phyloP scores from a whole-genome alignment of 2,329 filamentous ascomycete genomes.

The Lasiodiplodia gonubiensis region DNA sequence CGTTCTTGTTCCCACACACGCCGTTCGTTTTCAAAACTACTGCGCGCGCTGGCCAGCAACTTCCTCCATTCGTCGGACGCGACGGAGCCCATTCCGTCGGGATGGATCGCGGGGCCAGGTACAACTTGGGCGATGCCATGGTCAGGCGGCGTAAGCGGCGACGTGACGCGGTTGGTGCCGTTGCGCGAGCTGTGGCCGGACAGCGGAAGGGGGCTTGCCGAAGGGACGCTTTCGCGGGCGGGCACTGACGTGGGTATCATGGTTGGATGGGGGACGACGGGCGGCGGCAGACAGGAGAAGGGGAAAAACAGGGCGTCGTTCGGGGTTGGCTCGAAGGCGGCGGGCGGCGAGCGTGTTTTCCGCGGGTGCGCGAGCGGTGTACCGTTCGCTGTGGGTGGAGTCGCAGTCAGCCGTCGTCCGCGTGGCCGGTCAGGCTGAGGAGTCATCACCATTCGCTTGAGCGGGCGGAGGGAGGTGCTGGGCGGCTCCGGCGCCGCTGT shows the following conservation, averaged over 20 bases:
- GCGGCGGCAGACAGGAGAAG: conserved; percentile 18
- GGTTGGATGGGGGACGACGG: conserved; percentile 14
- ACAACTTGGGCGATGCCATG: conserved; percentile 13
- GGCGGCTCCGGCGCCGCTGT: conserved; percentile 1
- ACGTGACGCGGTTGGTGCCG: conserved; percentile 15
- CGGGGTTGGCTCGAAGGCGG: conserved; percentile 23
- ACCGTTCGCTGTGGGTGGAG: conserved; percentile 25
- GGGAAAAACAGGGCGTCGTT: conserved; percentile 29
- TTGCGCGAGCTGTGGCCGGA: conserved; percentile 20
- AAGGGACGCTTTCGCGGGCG: conserved; percentile 26
- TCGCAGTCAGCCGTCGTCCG: conserved; percentile 9
- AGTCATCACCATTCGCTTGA: conserved; percentile 7
- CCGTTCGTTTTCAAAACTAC: conserved; percentile 25
- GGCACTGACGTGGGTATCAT: conserved; percentile 25
- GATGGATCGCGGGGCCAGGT: neutral
- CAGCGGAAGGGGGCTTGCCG: conserved; percentile 23
- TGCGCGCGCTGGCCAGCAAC: conserved; percentile 22
- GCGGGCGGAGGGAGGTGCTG: neutral
- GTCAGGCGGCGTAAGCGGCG: conserved; percentile 28
- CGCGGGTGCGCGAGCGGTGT: conserved; percentile 17
- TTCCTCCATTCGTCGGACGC: conserved; percentile 27
- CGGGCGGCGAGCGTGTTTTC: conserved; percentile 19
- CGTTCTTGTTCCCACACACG: conserved; percentile 28
- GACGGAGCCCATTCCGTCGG: conserved; percentile 2
- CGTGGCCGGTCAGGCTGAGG: conserved; percentile 18